Evolutionary conservation across 768 basidiomycete genomes (phyloP), one percentile per base, ranked within the genome.

Genomic region (Agrocybe pediades): DNA sequence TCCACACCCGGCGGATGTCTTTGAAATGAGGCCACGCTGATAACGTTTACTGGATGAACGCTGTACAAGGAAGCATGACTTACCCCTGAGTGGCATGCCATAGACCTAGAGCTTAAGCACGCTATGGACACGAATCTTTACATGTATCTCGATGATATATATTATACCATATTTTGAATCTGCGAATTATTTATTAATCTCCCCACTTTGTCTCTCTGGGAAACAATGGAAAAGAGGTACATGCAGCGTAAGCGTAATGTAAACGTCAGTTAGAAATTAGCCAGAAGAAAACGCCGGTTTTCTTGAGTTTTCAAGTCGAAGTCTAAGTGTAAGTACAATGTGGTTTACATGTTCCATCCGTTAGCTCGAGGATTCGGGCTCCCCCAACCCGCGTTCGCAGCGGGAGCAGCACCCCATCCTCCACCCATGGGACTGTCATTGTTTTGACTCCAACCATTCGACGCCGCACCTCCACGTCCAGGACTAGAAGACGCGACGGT

Each of bases 321-420:
- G n/a, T n/a, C n/a, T n/a, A n/a, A n/a, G n/a, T n/a, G n/a, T 30
- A 7, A 30, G 29, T 27, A 24, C 25, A 4, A 15, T 13, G 26
- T 21, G 40, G 36, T 21, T 54, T 46, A 54, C 30, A 74, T 68
- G 53, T 76, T 82, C 84, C 84, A 86, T 16, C 84, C 84, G 59
- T 79, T 80, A 16, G 80, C 62, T 49, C 77, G 79, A 51, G 67
- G 80, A 30, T 58, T 72, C 29, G 79, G 76, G 62, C 77, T 84
- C 49, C 69, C 72, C 82, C 76, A 84, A 9, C 84, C 84, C 53
- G 67, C 62, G 55, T 65, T 69, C 30, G 60, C 67, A 24, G 47
- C 52, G 46, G 54, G 13, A 13, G 33, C 63, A 15, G 46, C 43
- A 29, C 65, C 67, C 66, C 73, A 72, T 46, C 65, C 62, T 42